These are phyloP conservation scores for Candida andamanensis DNA, from an alignment of 805 yeast species.

Conservation along the genomic window DNA sequence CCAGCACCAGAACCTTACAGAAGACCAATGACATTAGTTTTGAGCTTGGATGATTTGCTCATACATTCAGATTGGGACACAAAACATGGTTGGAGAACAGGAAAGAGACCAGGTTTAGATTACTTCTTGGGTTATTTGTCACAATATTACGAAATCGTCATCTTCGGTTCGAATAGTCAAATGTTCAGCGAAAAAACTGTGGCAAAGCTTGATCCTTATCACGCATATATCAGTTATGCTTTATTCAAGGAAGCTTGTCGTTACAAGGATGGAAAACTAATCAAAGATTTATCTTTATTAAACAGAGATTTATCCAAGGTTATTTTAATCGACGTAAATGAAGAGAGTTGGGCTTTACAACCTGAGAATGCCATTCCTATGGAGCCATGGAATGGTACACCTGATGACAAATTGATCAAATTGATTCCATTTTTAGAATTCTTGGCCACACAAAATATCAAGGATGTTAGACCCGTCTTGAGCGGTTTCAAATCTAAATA, in stretches of 20 bases:
- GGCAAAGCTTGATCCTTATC: conserved; percentile 87
- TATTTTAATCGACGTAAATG: conserved; percentile 72
- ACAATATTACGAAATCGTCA: conserved; percentile 91
- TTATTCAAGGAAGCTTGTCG: conserved; percentile 88
- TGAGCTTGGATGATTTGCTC: conserved; percentile 84
- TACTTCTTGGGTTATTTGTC: conserved; percentile 92
- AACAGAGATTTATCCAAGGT: conserved; percentile 87
- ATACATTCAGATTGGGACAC: conserved; percentile 91
- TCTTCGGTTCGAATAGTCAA: conserved; percentile 81
- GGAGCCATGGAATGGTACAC: conserved; percentile 79
- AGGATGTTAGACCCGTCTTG: conserved; percentile 87
- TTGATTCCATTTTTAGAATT: conserved; percentile 93
- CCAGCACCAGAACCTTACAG: conserved; percentile 88
- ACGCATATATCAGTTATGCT: conserved; percentile 81
- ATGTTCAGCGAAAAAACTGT: conserved; percentile 81
- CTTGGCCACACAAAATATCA: conserved; percentile 78
- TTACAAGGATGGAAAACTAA: conserved; percentile 79
- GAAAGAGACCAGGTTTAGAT: conserved; percentile 97
- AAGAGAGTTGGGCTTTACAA: conserved; percentile 69
- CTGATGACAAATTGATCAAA: conserved; percentile 73
- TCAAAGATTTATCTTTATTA: conserved; percentile 84
- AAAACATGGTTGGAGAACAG: conserved; percentile 95
- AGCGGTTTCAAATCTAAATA: conserved; percentile 63
- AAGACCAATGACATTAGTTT: conserved; percentile 85
- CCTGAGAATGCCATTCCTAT: conserved; percentile 92